Evolutionary conservation across 2,329 filamentous ascomycete species (phyloP).

Genomic region (Ceratocystis cubensis): DNA sequence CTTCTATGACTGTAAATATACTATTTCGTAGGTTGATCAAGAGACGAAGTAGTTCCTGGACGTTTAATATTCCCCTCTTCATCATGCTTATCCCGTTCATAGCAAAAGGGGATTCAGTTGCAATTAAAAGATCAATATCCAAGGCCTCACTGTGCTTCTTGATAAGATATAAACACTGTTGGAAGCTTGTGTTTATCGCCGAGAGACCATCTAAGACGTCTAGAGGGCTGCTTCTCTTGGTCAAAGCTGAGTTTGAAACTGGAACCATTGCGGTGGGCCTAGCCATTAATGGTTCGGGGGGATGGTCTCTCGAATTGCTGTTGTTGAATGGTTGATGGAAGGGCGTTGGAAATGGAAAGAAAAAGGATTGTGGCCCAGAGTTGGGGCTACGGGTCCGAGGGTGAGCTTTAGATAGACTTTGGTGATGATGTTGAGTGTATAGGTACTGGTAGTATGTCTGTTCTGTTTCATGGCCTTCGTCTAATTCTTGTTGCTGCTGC

Average conservation of each 20-base stretch:
- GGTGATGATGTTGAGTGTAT: slow-evolving; percentile 3
- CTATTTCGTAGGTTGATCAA: slow-evolving; percentile 24
- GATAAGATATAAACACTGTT: slow-evolving; percentile 19
- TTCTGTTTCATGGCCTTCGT: neutral
- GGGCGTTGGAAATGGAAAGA: neutral
- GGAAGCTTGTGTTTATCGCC: slow-evolving; percentile 17
- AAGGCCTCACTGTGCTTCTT: slow-evolving; percentile 11
- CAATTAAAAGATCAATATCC: slow-evolving; percentile 16
- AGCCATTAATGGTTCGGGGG: too few species aligned
- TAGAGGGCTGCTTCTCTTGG: neutral
- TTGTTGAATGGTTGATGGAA: neutral
- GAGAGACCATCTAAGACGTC: slow-evolving; percentile 4
- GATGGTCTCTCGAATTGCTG: too few species aligned
- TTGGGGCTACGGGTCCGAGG: neutral
- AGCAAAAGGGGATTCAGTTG: slow-evolving; percentile 22
- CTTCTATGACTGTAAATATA: slow-evolving; percentile 10
- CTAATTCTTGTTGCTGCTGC: neutral
- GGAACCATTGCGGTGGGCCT: too few species aligned
- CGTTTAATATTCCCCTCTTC: slow-evolving; percentile 23
- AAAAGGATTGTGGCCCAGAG: neutral
- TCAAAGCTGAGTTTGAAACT: neutral
- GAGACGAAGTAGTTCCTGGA: slow-evolving; percentile 25
- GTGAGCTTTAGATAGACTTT: neutral
- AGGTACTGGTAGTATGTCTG: neutral
- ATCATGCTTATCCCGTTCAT: slow-evolving; percentile 21